A percentile compares a stretch with the other conserved stretches of the same genome.
These are phyloP conservation scores for Inonotus hispidus DNA, from an alignment of 1,284 basidiomycete genomes.

Conservation along the genomic window DNA sequence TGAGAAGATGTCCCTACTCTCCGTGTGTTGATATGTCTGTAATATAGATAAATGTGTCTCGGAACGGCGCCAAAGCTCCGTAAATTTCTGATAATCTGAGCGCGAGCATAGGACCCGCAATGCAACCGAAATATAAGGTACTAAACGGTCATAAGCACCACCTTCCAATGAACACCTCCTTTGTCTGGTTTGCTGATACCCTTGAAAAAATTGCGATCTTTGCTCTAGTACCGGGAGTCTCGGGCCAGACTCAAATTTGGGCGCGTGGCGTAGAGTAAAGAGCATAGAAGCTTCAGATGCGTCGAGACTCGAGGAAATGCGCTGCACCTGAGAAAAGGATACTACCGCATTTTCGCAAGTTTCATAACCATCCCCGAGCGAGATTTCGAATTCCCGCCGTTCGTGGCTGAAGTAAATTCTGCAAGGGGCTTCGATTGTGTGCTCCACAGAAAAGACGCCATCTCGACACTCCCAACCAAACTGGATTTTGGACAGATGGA, in stretches of 20 bases:
- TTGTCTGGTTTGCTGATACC: neutral
- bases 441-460: conserved; percentile 50
- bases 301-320: conserved; percentile 31
- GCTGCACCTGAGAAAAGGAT: conserved; percentile 38
- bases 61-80: conserved; percentile 28
- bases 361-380: conserved; percentile 19
- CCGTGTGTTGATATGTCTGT: conserved; percentile 34
- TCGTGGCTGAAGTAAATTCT: conserved; percentile 38
- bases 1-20: conserved; percentile 41
- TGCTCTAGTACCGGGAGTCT: conserved; percentile 6
- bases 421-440: conserved; percentile 27
- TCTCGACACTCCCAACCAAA: conserved; percentile 55
- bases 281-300: conserved; percentile 32
- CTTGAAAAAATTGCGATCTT: neutral
- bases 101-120: conserved; percentile 43
- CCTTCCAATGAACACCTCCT: conserved; percentile 24
- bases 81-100: conserved; percentile 35
- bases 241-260: conserved; percentile 36
- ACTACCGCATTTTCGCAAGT: conserved; percentile 36
- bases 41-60: conserved; percentile 32
- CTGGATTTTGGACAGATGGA: conserved; percentile 35
- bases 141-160: conserved; percentile 26
- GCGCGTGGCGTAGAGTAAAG: conserved; percentile 39
- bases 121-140: conserved; percentile 43
- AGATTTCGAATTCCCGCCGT: conserved; percentile 42